Percentiles rank a stretch among this genome's conserved stretches.
Conservation (phyloP, 306 rosid species). For the Inga leiocalycina region DNA sequence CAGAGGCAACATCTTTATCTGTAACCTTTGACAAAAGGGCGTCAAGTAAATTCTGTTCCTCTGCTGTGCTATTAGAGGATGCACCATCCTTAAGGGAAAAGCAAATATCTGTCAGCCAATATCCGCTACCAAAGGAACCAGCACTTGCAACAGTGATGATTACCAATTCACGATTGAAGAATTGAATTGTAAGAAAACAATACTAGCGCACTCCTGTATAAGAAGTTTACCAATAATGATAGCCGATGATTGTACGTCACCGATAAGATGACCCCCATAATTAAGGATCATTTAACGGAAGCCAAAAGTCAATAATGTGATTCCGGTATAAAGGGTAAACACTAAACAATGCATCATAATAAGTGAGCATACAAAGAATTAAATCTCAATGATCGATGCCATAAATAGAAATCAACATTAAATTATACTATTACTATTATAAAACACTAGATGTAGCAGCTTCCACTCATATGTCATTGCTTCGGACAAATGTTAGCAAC, state of each 20-base stretch:
- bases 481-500: conserved; percentile 25
- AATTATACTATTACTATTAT: neutral
- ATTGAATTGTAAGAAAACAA: neutral
- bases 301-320: conserved; percentile 21
- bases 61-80: conserved; percentile 42
- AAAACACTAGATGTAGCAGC: conserved; percentile 3
- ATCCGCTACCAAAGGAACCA: conserved; percentile 27
- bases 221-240: conserved; percentile 6
- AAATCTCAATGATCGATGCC: neutral
- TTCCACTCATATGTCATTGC: conserved; percentile 6
- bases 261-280: neutral
- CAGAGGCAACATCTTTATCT: conserved; percentile 47
- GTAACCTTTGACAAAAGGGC: conserved; percentile 59
- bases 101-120: conserved; percentile 25
- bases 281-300: conserved; percentile 1
- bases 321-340: conserved; percentile 9
- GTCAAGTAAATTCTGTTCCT: conserved; percentile 66
- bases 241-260: neutral
- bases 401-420: neutral
- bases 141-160: conserved; percentile 14
- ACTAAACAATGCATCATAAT: neutral
- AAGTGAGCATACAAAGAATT: neutral
- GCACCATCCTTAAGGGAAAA: conserved; percentile 53
- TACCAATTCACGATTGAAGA: conserved; percentile 15
- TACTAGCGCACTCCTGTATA: neutral